Conservation (phyloP, 1,284 basidiomycete genomes). For the Leccinum huronense region DNA sequence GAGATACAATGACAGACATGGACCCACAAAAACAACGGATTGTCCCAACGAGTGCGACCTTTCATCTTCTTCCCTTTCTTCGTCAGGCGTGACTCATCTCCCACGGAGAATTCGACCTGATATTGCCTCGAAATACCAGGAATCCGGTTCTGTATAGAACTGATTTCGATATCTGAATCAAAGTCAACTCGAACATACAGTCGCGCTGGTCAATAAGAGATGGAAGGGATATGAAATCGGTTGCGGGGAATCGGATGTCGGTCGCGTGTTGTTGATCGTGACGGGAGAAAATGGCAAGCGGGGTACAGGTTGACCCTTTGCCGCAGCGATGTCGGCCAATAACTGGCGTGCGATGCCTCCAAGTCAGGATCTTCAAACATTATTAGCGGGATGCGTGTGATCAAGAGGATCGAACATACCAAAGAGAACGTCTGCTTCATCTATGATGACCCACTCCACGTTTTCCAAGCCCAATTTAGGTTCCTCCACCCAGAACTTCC, state of each 20-base stretch:
- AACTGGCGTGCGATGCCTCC: slow-evolving; percentile 61
- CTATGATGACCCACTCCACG: slow-evolving; percentile 83
- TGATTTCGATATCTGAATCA: too few species aligned
- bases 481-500: slow-evolving; percentile 40
- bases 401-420: slow-evolving; percentile 45
- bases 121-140: too few species aligned
- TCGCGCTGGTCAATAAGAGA: slow-evolving; percentile 81
- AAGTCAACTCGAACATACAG: slow-evolving; percentile 43
- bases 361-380: slow-evolving; percentile 67
- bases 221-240: slow-evolving; percentile 65
- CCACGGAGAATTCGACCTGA: too few species aligned
- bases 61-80: too few species aligned
- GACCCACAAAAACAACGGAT: too few species aligned
- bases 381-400: slow-evolving; percentile 3
- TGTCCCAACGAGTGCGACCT: too few species aligned
- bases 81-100: too few species aligned
- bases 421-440: slow-evolving; percentile 88
- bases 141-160: too few species aligned
- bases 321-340: slow-evolving; percentile 65
- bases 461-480: slow-evolving; percentile 59
- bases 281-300: slow-evolving; percentile 27
- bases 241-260: slow-evolving; percentile 23
- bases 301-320: slow-evolving; percentile 51
- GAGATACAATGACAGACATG: too few species aligned
- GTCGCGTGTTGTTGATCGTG: slow-evolving; percentile 15